phyloP scores from a whole-genome alignment of 176 grass and related monocot species.

The Ampelocalamus luodianensis region DNA sequence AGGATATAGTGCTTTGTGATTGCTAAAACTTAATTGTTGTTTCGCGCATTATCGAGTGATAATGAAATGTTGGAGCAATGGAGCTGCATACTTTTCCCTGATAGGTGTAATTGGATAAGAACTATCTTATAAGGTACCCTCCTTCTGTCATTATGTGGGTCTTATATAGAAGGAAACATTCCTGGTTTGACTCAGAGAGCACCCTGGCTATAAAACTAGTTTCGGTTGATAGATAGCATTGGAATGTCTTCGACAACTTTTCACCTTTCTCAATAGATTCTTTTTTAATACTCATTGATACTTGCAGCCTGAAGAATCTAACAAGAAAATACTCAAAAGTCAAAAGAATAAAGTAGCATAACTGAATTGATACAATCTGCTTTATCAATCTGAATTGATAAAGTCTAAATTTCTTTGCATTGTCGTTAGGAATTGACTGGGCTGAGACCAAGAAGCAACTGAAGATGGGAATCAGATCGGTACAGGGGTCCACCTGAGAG shows the following conservation, averaged over 20 bases:
- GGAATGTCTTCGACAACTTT: conserved; percentile 39
- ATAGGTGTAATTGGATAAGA: neutral
- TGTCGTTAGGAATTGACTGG: too few species aligned
- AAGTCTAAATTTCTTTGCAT: too few species aligned
- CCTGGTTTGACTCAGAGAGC: conserved; percentile 28
- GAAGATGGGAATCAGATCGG: too few species aligned
- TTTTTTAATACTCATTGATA: too few species aligned
- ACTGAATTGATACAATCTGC: too few species aligned
- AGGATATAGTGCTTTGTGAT: too few species aligned
- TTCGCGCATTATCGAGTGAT: neutral
- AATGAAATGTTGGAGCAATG: neutral
- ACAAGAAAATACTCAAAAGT: too few species aligned
- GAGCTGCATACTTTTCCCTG: neutral
- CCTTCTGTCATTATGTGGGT: neutral
- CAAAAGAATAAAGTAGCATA: too few species aligned
- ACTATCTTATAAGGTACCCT: neutral
- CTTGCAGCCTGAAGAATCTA: conserved; percentile 41
- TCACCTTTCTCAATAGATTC: conserved; percentile 25
- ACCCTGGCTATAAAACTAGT: conserved; percentile 36
- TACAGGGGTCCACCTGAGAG: too few species aligned
- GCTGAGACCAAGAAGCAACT: too few species aligned
- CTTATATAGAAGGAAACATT: conserved; percentile 46
- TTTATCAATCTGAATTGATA: too few species aligned
- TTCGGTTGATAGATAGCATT: conserved; percentile 45
- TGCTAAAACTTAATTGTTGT: neutral